Evolutionary conservation across 306 rosid species (phyloP).

Genomic region (Quercus gilva): DNA sequence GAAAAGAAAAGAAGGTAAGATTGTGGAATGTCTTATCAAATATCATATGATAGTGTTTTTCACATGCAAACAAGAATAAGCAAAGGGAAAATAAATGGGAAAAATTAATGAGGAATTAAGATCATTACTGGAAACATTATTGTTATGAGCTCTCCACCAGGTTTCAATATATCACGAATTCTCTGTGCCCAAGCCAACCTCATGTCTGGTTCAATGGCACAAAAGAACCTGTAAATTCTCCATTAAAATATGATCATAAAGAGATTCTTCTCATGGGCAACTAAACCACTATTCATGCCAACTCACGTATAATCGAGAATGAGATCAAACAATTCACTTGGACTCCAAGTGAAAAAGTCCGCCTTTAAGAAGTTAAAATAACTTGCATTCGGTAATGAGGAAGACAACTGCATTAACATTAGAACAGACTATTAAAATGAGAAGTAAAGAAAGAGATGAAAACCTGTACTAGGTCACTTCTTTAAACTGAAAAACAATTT

Average conservation of each 20-base stretch:
- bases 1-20: not conserved
- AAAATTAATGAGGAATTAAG: not conserved
- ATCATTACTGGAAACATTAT: slow-evolving; percentile 41
- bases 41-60: not conserved
- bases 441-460: not conserved
- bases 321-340: slow-evolving; percentile 43
- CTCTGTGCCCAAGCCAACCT: slow-evolving; percentile 37
- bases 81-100: not conserved
- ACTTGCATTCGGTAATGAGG: slow-evolving; percentile 29
- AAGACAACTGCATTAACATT: slow-evolving; percentile 30
- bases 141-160: slow-evolving; percentile 43
- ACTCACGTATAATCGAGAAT: slow-evolving; percentile 42
- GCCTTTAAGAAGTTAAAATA: slow-evolving; percentile 33
- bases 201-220: slow-evolving; percentile 38
- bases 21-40: not conserved
- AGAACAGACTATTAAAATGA: not conserved
- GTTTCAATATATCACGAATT: slow-evolving; percentile 27
- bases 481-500: not conserved
- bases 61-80: not conserved
- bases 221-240: slow-evolving; percentile 34
- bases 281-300: not conserved
- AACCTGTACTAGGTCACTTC: not conserved
- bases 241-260: not conserved
- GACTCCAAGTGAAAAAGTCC: slow-evolving; percentile 45
- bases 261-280: not conserved